A percentile compares a stretch with the other conserved stretches of the same genome.
Conservation (phyloP, 2,329 filamentous ascomycete genomes). For the Fusarium beomiforme region DNA sequence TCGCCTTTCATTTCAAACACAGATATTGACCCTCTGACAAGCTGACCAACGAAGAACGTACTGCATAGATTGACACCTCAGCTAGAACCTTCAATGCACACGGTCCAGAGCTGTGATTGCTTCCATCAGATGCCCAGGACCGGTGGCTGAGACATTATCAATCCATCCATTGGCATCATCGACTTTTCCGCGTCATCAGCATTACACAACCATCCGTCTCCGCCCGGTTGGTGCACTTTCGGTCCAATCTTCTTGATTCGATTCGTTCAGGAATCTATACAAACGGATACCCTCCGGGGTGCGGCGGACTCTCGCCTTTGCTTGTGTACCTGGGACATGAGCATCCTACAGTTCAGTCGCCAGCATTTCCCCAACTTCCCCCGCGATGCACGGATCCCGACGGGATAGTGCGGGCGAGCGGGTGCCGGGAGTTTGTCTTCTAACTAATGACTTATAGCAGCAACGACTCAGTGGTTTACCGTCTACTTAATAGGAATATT, state of each 20-base stretch:
- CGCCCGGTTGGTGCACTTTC: conserved; percentile 31
- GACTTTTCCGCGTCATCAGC: conserved; percentile 22
- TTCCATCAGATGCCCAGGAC: conserved; percentile 4
- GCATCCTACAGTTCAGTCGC: conserved; percentile 30
- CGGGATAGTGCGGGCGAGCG: conserved; percentile 43
- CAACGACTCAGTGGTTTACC: neutral
- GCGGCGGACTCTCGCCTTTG: conserved; percentile 24
- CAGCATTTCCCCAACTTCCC: conserved; percentile 44
- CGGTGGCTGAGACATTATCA: conserved; percentile 34
- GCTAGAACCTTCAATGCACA: neutral
- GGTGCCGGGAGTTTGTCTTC: conserved; percentile 31
- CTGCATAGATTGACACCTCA: neutral
- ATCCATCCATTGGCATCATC: conserved; percentile 28
- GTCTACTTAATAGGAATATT: neutral
- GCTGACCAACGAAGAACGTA: neutral
- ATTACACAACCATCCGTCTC: conserved; percentile 32
- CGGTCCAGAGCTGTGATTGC: conserved; percentile 18
- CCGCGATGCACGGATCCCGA: conserved; percentile 43
- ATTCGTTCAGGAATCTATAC: conserved; percentile 14
- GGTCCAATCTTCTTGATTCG: conserved; percentile 11
- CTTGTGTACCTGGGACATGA: conserved; percentile 26
- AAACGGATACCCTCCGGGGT: conserved; percentile 31
- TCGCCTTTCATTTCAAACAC: conserved; percentile 9
- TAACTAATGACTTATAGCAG: neutral
- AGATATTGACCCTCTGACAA: neutral